Conservation (phyloP, 179 eudicot species). For the Silene noctiflora region DNA sequence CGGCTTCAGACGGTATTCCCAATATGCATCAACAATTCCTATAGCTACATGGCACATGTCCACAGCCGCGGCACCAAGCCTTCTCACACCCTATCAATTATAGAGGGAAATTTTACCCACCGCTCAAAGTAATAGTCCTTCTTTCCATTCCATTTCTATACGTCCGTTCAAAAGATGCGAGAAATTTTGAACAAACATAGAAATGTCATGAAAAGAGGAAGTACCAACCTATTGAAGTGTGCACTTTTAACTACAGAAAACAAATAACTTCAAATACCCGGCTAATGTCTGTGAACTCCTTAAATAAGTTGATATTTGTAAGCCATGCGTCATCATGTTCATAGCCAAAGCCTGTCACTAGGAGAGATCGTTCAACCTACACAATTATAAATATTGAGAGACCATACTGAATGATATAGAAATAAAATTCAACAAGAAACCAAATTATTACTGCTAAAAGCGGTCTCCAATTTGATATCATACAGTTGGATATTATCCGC, state of each 20-base stretch:
- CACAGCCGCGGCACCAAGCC: constrained; percentile 98
- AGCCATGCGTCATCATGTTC: constrained; percentile 98
- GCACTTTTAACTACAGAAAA: background rate
- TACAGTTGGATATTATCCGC: background rate
- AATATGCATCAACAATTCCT: constrained; percentile 87
- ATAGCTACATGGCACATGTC: constrained; percentile 99
- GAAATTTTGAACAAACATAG: no score
- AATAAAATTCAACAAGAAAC: background rate
- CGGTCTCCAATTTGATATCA: background rate
- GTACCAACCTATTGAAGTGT: background rate
- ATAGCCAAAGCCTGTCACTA: constrained; percentile 97
- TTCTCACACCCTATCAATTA: constrained; percentile 74
- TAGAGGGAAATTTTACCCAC: constrained; percentile 10
- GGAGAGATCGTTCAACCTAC: constrained; percentile 83
- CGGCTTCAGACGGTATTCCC: constrained; percentile 98
- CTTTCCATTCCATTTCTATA: background rate
- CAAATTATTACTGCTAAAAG: background rate
- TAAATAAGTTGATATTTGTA: constrained; percentile 81
- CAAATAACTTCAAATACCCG: constrained; percentile 58
- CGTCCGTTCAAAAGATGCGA: no score
- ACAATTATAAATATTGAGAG: constrained; percentile 2
- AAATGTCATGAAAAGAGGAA: no score
- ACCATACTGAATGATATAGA: background rate
- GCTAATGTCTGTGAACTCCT: constrained; percentile 89
- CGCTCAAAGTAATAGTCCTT: constrained; percentile 2